Evolutionary conservation across 345 rosid species (phyloP), one percentile per base, ranked within the genome.

Genomic region (Eucalyptus erythrocorys): DNA sequence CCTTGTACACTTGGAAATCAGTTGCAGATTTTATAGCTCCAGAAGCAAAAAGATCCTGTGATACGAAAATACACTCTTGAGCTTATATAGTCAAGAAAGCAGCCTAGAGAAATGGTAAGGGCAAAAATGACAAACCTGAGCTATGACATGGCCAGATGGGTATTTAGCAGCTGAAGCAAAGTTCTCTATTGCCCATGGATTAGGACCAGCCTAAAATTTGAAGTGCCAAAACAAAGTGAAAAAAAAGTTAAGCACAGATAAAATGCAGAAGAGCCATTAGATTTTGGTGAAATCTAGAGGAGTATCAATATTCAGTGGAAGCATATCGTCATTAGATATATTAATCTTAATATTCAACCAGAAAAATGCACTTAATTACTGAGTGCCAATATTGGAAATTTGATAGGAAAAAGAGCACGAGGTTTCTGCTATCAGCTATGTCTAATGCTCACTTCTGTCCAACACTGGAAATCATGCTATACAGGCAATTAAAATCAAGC

Each of bases 1-100:
- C 99, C 90, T 88, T 93, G 94, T 98, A 98, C 81, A 98, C 94
- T 95, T 97, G 97, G 92, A 98, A 98, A 95, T 98, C 99, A 57
- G 99, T 98, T 1, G 97, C 92, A 87, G 99, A 97, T 82, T 96
- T 95, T 87, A 98, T 94, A 89, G 88, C 88, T 88, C 99, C 99
- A 89, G 96, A 93, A 50, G 95, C 86, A 87, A 93, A 98, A 87
- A 98, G 94, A 93, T 98, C 99, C 99, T 98, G 97, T 90, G 93
- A 86, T 91, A 89, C 84, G 87, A 88, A 87, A 87, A 86, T 26
- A 47, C 37, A 48, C 3, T 61, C 30, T 71, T 37, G 45, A 37
- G 22, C 82, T 71, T 37, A 19, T 19, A 37, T 37, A 71, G 82
- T 71, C 27, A 71, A 71, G 82, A 71, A 68, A 71, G 45, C 27